Evolutionary conservation across 1,139 yeast species (phyloP), one percentile per base, ranked within the genome.

Genomic region (Zygosaccharomyces sapae): DNA sequence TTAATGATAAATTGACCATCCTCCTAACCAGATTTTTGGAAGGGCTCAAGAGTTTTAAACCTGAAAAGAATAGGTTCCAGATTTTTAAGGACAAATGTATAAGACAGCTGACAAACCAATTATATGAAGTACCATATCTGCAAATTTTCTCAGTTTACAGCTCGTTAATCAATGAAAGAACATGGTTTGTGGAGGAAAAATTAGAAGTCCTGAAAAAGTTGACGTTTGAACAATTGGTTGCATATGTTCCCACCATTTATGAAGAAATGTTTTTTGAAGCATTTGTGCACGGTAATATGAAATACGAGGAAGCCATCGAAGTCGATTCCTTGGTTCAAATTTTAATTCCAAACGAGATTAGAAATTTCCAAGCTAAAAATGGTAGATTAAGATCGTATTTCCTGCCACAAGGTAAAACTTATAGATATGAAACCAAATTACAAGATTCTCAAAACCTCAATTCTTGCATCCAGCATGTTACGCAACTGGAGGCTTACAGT

Each of bases 251-350:
- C 42, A 57, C 79, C 47, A 69, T 79, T 63, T 71, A 70, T 38
- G 69, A 70, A 39, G 71, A 69, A 46, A 55, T 63, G 18, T 83
- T 79, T 59, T 70, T 80, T 25, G 96, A 90, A 65, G 72, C 81
- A 9, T 74, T 89, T 45, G 79, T 84, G n/a, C 80, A 80, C 55
- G 98, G 98, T 27, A 92, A 92, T 65, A 75, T 85, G 53, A 70
- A 74, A 46, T 70, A 76, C 48, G 72, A 70, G 5, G 79, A 80
- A 30, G 88, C 92, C 0, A 56, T 72, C 12, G 67, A 72, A 6
- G 70, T 85, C 31, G 72, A 75, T 22, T 66, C 71, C 1, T 58
- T 70, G 35, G 69, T 74, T 24, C 70, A 70, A 18, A 66, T 69
- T 1, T 38, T 60, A 45, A 57, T 44, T 45, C 58, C 58, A 6